Conservation (phyloP, 441 rosid species). For the Eruca vesicaria region DNA sequence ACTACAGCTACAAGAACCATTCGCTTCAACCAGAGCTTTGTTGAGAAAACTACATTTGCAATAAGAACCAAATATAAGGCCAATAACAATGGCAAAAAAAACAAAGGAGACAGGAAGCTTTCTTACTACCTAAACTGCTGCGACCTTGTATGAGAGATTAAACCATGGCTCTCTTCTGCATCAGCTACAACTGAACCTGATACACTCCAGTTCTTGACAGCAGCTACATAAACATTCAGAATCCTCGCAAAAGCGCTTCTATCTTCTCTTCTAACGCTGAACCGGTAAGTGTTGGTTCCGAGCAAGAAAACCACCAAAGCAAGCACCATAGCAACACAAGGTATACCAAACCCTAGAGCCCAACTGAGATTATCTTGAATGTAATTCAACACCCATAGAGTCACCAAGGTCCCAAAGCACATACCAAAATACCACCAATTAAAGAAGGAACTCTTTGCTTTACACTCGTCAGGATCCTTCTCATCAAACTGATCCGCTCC, state of each 20-base stretch:
- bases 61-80: not conserved
- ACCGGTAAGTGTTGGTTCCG: conserved; percentile 60
- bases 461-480: conserved; percentile 45
- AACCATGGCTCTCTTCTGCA: conserved; percentile 42
- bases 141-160: conserved; percentile 3
- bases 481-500: conserved; percentile 82
- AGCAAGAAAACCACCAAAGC: conserved; percentile 54
- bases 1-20: conserved; percentile 53
- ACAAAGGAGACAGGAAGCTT: not conserved
- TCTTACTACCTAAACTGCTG: conserved; percentile 33
- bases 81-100: not conserved
- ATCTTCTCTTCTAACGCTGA: conserved; percentile 34
- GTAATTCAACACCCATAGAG: conserved; percentile 46
- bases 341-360: conserved; percentile 76
- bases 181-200: conserved; percentile 37
- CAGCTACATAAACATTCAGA: conserved; percentile 44
- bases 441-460: conserved; percentile 63
- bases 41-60: conserved; percentile 34
- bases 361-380: conserved; percentile 72
- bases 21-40: conserved; percentile 58
- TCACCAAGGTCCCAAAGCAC: conserved; percentile 34
- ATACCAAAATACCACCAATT: conserved; percentile 69
- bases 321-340: conserved; percentile 50
- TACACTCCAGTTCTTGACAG: conserved; percentile 47
- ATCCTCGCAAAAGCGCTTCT: conserved; percentile 54